A percentile compares a stretch with the other conserved stretches of the same genome.
Evolutionary conservation across 768 basidiomycete genomes (phyloP).

Genomic region (Gloeophyllum trabeum): DNA sequence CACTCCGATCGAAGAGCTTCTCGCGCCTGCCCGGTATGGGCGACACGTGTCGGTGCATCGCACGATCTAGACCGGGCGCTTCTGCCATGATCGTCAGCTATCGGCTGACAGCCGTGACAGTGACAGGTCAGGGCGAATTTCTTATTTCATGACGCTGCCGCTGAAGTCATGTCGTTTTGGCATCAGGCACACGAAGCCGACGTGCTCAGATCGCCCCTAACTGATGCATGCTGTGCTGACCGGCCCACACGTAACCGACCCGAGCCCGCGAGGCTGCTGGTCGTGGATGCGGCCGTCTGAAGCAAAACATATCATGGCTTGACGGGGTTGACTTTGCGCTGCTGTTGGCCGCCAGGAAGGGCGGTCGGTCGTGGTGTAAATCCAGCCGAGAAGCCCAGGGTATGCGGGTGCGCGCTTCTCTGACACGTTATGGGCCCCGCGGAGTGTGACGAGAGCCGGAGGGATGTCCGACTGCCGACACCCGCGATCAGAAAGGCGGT

Average conservation of each 20-base stretch:
- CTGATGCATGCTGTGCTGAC: background rate
- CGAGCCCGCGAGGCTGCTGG: background rate
- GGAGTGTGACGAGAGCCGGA: background rate
- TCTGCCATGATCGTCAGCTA: background rate
- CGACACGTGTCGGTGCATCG: background rate
- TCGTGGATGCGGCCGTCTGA: background rate
- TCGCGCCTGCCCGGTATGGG: background rate
- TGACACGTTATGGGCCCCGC: background rate
- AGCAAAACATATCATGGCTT: background rate
- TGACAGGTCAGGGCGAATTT: background rate
- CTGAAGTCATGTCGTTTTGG: background rate
- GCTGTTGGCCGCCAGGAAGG: background rate
- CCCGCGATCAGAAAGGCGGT: background rate
- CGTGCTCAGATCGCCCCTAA: background rate
- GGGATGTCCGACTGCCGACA: background rate
- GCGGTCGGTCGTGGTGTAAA: background rate
- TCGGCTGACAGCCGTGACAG: background rate
- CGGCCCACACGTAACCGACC: background rate
- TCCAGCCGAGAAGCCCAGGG: background rate
- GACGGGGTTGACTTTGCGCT: background rate
- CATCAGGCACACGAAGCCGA: background rate
- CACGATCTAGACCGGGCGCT: background rate
- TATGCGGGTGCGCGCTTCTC: background rate
- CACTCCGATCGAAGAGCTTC: background rate
- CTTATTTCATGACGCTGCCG: background rate